phyloP scores from a whole-genome alignment of 305 asterid genomes.

The Fraxinus xanthoxyloides region DNA sequence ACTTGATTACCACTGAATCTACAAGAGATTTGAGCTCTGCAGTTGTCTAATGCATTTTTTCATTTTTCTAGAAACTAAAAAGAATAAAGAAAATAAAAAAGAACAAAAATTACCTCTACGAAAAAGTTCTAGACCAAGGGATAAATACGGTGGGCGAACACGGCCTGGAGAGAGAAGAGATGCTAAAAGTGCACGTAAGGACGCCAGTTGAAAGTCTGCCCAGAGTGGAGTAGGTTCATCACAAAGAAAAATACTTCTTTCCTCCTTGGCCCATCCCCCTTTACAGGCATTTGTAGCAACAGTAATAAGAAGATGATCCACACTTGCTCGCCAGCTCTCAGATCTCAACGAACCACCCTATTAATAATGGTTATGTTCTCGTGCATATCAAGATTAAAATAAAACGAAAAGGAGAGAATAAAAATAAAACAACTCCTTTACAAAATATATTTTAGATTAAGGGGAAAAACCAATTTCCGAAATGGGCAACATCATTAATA shows the following conservation, averaged over 20 bases:
- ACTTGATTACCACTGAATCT: background rate
- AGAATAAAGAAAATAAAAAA: constrained; percentile 7
- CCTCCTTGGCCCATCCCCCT: constrained; percentile 57
- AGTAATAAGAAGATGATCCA: constrained; percentile 61
- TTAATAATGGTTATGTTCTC: constrained; percentile 12
- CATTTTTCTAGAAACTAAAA: background rate
- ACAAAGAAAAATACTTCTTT: constrained; percentile 28
- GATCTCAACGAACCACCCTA: constrained; percentile 79
- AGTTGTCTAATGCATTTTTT: background rate
- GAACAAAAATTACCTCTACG: constrained; percentile 51
- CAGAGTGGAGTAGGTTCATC: constrained; percentile 36
- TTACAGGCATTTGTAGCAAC: constrained; percentile 66
- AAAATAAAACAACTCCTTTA: background rate
- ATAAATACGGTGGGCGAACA: constrained; percentile 63
- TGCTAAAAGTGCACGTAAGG: constrained; percentile 82
- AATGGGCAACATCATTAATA: background rate
- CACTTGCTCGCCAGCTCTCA: constrained; percentile 61
- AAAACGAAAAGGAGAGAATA: background rate
- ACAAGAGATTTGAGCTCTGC: background rate
- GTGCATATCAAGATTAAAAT: constrained; percentile 7
- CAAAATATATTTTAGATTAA: background rate
- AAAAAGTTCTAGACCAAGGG: constrained; percentile 63
- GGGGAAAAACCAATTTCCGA: background rate
- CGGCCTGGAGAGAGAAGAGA: constrained; percentile 80
- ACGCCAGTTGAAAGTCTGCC: constrained; percentile 69